A percentile compares a stretch with the other conserved stretches of the same genome.
phyloP scores from a whole-genome alignment of 805 yeast genomes.

The Citeromyces nyonsensis region DNA sequence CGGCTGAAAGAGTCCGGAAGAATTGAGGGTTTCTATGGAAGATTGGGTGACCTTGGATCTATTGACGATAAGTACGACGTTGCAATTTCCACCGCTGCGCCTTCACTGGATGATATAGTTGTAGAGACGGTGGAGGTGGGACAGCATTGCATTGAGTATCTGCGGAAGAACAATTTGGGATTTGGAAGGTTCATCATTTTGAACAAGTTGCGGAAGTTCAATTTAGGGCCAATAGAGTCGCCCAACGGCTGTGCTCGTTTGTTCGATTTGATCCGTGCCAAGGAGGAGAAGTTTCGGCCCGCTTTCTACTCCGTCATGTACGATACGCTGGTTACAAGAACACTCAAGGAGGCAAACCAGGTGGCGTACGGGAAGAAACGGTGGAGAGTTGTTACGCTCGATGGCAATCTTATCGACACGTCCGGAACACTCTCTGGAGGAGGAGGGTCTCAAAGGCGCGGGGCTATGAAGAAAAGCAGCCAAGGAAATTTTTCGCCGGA shows the following conservation, averaged over 20 bases:
- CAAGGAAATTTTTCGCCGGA: conserved; percentile 28
- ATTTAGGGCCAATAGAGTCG: conserved; percentile 40
- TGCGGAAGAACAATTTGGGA: conserved; percentile 74
- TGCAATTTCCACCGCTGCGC: conserved; percentile 91
- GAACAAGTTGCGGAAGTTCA: conserved; percentile 52
- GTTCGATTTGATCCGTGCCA: conserved; percentile 67
- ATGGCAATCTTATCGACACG: conserved; percentile 81
- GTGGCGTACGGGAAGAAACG: conserved; percentile 76
- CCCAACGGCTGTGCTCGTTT: conserved; percentile 71
- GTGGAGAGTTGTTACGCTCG: conserved; percentile 82
- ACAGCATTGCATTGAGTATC: conserved; percentile 54
- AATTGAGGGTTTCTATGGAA: conserved; percentile 73
- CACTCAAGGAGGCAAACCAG: conserved; percentile 64
- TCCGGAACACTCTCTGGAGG: conserved; percentile 98
- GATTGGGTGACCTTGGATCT: conserved; percentile 84
- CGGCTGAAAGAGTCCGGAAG: conserved; percentile 69
- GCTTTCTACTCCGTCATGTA: conserved; percentile 82
- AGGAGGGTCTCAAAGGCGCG: conserved; percentile 54
- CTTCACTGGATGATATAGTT: conserved; percentile 82
- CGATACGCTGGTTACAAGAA: conserved; percentile 77
- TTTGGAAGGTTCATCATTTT: conserved; percentile 79
- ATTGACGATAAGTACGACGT: conserved; percentile 83
- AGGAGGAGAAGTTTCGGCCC: conserved; percentile 53
- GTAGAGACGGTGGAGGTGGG: conserved; percentile 63
- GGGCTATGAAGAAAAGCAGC: conserved; percentile 45